Conservation (phyloP, 306 rosid genomes). For the Casuarina glauca region DNA sequence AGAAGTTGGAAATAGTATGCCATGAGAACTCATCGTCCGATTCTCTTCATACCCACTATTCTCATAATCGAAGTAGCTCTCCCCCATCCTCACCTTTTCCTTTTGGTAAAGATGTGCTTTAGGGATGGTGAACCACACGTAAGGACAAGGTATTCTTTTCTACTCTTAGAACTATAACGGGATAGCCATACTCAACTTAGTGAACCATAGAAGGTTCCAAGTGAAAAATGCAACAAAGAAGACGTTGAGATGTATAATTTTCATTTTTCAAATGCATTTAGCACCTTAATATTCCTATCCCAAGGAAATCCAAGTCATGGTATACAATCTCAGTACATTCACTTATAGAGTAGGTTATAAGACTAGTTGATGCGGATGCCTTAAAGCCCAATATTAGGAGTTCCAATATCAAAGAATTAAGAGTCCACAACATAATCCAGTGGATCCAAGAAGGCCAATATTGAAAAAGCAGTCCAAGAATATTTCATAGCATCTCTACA, state of each 20-base stretch:
- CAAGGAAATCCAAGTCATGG: neutral
- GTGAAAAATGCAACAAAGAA: constrained; percentile 1
- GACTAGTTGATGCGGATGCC: too few relatives aligned
- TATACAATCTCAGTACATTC: neutral
- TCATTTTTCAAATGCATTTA: neutral
- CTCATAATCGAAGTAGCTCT: constrained; percentile 61
- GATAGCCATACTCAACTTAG: constrained; percentile 32
- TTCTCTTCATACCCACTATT: constrained; percentile 62
- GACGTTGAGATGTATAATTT: neutral
- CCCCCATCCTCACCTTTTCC: constrained; percentile 58
- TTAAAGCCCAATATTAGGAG: too few relatives aligned
- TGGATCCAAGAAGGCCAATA: too few relatives aligned
- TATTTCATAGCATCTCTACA: too few relatives aligned
- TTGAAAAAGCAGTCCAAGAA: too few relatives aligned
- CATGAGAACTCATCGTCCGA: constrained; percentile 50
- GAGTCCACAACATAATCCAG: too few relatives aligned
- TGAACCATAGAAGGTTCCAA: constrained; percentile 5
- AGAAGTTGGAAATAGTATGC: neutral
- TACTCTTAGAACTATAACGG: constrained; percentile 64
- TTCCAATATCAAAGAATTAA: too few relatives aligned
- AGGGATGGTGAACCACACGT: constrained; percentile 69
- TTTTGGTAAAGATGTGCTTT: constrained; percentile 39
- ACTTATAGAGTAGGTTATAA: neutral
- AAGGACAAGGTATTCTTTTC: constrained; percentile 89
- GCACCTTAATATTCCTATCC: neutral